A percentile compares a stretch with the other conserved stretches of the same genome.
These are phyloP conservation scores for Physcomitrellopsis africana DNA, from an alignment of 225 moss, liverwort and hornwort species.

Conservation along the genomic window DNA sequence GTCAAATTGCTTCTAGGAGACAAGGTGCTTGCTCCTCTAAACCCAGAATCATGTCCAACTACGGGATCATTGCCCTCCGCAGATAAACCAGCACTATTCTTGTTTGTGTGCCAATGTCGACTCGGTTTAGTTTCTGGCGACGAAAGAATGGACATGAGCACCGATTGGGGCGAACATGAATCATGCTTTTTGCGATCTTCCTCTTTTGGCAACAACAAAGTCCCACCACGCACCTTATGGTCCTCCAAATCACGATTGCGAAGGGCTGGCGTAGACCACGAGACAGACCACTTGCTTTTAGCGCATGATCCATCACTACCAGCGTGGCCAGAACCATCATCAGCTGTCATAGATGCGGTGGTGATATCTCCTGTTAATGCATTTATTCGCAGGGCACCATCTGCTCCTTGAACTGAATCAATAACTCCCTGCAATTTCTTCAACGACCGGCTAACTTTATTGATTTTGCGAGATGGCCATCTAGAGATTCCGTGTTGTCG, in stretches of 20 bases:
- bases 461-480: constrained; percentile 91
- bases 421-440: constrained; percentile 87
- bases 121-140: constrained; percentile 30
- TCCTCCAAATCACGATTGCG: constrained; percentile 36
- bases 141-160: constrained; percentile 44
- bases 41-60: too few relatives aligned
- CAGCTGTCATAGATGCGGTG: constrained; percentile 59
- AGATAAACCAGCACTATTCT: constrained; percentile 17
- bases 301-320: constrained; percentile 45
- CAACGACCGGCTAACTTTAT: constrained; percentile 87
- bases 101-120: constrained; percentile 27
- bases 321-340: constrained; percentile 59
- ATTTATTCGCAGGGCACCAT: constrained; percentile 77
- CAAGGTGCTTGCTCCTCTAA: constrained; percentile 7
- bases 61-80: constrained; percentile 15
- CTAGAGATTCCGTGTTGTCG: constrained; percentile 88
- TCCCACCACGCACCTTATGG: constrained; percentile 26
- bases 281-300: constrained; percentile 71
- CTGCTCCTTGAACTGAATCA: constrained; percentile 87
- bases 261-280: constrained; percentile 64
- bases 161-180: constrained; percentile 41
- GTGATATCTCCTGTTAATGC: constrained; percentile 60
- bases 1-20: constrained; percentile 23
- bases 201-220: constrained; percentile 26
- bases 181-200: constrained; percentile 33